Conservation (phyloP, 257 asterid species). For the Thymus quinquecostatus region DNA sequence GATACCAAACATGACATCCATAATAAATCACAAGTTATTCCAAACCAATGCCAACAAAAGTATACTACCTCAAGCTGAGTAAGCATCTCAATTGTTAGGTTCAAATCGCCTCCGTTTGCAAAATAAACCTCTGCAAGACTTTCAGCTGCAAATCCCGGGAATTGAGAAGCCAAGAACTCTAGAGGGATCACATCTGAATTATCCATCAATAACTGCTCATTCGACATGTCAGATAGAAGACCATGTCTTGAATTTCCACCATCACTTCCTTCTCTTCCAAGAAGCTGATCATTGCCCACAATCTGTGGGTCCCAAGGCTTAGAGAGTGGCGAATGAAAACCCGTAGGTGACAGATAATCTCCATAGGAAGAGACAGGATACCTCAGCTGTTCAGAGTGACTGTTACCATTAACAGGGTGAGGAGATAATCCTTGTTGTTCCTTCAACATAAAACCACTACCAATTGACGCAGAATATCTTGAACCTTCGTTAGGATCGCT, state of each 20-base stretch:
- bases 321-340: conserved; percentile 56
- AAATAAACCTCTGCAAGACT: conserved; percentile 94
- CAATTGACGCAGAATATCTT: conserved; percentile 52
- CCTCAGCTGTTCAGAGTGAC: conserved; percentile 59
- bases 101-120: conserved; percentile 84
- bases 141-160: conserved; percentile 94
- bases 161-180: conserved; percentile 82
- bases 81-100: conserved; percentile 93
- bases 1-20: conserved; percentile 19
- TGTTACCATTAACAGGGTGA: conserved; percentile 39
- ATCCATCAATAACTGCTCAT: conserved; percentile 63
- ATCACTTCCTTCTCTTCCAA: conserved; percentile 61
- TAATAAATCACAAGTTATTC: background rate
- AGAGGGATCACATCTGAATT: conserved; percentile 65
- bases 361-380: conserved; percentile 62
- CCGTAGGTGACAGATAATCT: conserved; percentile 59
- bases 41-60: conserved; percentile 22
- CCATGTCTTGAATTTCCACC: conserved; percentile 56
- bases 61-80: conserved; percentile 91
- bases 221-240: conserved; percentile 60
- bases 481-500: conserved; percentile 63
- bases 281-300: conserved; percentile 57
- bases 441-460: conserved; percentile 50
- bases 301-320: conserved; percentile 80
- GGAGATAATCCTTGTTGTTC: conserved; percentile 42